These are phyloP conservation scores for Solanum chmielewskii DNA, from an alignment of 257 asterid species.

Conservation along the genomic window DNA sequence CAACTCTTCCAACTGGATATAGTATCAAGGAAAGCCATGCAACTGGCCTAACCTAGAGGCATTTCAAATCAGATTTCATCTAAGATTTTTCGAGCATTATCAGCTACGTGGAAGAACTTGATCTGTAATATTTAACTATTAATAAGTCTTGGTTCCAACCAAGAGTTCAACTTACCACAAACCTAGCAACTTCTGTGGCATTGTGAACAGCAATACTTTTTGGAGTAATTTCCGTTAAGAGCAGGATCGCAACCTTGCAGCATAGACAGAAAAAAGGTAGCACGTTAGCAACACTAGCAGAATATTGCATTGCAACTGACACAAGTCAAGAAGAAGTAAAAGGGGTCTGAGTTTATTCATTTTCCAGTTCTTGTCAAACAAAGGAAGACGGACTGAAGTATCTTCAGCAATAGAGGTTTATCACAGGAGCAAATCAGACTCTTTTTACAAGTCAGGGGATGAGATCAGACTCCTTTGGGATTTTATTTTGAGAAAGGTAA, in stretches of 20 bases:
- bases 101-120: not conserved
- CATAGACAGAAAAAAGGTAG: not conserved
- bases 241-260: slow-evolving; percentile 81
- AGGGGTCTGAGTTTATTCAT: not conserved
- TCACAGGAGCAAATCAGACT: not conserved
- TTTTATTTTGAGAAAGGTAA: not conserved
- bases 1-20: slow-evolving; percentile 97
- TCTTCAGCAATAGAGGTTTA: not conserved
- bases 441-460: not conserved
- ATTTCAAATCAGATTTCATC: slow-evolving; percentile 18
- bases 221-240: slow-evolving; percentile 97
- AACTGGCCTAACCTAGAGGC: slow-evolving; percentile 93
- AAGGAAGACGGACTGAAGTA: not conserved
- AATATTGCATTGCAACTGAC: not conserved
- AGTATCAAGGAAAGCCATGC: slow-evolving; percentile 94
- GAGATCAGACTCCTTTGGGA: not conserved
- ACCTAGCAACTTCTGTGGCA: slow-evolving; percentile 90
- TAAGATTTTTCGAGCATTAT: slow-evolving; percentile 4
- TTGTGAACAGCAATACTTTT: slow-evolving; percentile 98
- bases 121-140: not conserved
- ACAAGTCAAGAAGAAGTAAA: not conserved
- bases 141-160: not conserved
- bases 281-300: not conserved
- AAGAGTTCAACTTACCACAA: slow-evolving; percentile 75
- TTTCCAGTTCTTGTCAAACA: not conserved